phyloP scores from a whole-genome alignment of 2,329 filamentous ascomycete genomes.

The Penicillium sp. region DNA sequence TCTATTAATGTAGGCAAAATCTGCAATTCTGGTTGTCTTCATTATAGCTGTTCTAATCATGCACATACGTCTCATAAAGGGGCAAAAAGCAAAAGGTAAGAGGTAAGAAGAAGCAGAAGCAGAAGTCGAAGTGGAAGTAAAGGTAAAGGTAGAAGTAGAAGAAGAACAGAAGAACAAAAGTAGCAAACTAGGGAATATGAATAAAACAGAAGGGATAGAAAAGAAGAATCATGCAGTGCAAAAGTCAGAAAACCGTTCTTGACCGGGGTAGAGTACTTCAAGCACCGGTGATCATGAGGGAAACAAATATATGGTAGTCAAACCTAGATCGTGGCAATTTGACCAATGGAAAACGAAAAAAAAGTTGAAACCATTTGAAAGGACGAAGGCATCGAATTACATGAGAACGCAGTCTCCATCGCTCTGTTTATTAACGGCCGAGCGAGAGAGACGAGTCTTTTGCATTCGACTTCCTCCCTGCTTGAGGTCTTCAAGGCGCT shows the following conservation, averaged over 20 bases:
- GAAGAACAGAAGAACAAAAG: background rate
- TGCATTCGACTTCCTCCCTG: conserved; percentile 69
- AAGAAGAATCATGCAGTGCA: conserved; percentile 15
- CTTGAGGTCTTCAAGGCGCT: conserved; percentile 89
- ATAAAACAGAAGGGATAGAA: background rate
- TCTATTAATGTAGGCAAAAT: conserved; percentile 17
- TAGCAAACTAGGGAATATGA: background rate
- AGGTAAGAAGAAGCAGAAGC: background rate
- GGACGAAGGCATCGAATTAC: conserved; percentile 30
- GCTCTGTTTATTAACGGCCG: conserved; percentile 78
- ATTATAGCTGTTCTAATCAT: conserved; percentile 15
- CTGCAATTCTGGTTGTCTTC: conserved; percentile 7
- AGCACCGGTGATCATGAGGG: conserved; percentile 18
- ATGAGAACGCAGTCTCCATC: conserved; percentile 73
- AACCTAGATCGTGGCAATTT: background rate
- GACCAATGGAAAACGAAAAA: background rate
- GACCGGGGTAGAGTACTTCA: conserved; percentile 7
- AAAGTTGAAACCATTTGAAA: background rate
- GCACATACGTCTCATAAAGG: conserved; percentile 6
- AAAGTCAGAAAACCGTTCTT: background rate
- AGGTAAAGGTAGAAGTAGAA: background rate
- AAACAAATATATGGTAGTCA: conserved; percentile 10
- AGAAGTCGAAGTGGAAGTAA: no score
- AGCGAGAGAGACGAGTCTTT: conserved; percentile 76
- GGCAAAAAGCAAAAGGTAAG: conserved; percentile 1